These are phyloP conservation scores for Lablab purpureus DNA, from an alignment of 306 rosid genomes.

Conservation along the genomic window DNA sequence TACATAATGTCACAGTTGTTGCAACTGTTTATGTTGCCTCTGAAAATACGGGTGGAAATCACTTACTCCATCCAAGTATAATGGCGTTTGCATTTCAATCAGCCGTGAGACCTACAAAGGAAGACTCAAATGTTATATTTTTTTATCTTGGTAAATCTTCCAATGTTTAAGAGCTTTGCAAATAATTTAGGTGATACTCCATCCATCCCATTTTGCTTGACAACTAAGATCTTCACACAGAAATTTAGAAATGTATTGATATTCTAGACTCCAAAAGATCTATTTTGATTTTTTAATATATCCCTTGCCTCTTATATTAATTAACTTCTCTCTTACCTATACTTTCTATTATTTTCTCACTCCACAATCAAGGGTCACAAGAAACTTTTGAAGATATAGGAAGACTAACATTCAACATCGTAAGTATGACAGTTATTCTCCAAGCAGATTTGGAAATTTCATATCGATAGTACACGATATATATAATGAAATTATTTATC, in stretches of 20 bases:
- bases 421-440: too few species aligned
- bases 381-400: too few species aligned
- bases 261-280: background rate
- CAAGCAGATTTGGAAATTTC: too few species aligned
- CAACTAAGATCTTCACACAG: background rate
- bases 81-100: constrained; percentile 91
- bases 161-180: background rate
- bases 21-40: constrained; percentile 55
- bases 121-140: constrained; percentile 39
- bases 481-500: too few species aligned
- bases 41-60: constrained; percentile 79
- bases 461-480: too few species aligned
- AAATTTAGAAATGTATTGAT: background rate
- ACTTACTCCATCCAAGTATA: constrained; percentile 77
- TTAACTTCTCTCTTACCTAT: background rate
- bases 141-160: constrained; percentile 5
- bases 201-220: background rate
- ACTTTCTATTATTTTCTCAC: too few species aligned
- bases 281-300: background rate
- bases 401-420: too few species aligned
- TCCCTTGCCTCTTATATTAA: background rate
- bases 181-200: background rate
- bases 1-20: constrained; percentile 23
- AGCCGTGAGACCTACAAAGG: constrained; percentile 79
- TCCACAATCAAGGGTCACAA: too few species aligned